Evolutionary conservation across 352 stramenopile species (phyloP), one percentile per base, ranked within the genome.

Genomic region (Peronosclerospora sorghi): DNA sequence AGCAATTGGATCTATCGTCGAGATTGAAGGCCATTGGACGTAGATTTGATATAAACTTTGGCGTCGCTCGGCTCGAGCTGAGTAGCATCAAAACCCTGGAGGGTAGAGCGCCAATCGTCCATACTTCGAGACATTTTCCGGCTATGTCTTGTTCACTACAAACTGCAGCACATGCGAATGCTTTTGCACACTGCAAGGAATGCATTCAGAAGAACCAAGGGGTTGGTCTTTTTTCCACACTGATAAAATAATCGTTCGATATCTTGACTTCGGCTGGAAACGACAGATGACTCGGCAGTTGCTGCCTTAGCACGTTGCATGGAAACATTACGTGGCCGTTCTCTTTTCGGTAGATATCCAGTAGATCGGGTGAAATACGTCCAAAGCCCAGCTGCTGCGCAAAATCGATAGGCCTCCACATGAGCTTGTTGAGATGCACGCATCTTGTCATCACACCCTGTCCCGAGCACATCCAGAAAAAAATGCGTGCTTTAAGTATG

Each of bases 351-450:
- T 86, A 79, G 4, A 57, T 68, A 35, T 93, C 75, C 14, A 96
- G 46, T 41, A 95, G 74, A 49, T 95, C 79, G 0, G 84, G 85
- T 41, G 64, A 87, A 29, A 94, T 56, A 0, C 61, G 43, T 2
- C 62, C 83, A n/a, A 93, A 59, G 2, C 83, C n/a, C 83, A 21
- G 51, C 49, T 12, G 60, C 59, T 4, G 45, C 55, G 12, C 79
- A 70, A 32, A 73, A 30, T 5, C 79, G 65, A 53, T 93, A 89
- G 0, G 81, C 81, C 35, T 95, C 74, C n/a, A 97, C 52, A 44
- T 97, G 91, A 8, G 82, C 79, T 32, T 95, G 80, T 34, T 95
- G 72, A 21, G 87, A 89, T 7, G 91, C 88, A 1, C 90, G 71
- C 18, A 84, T 70, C 38, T 93, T 92, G 32, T 89, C 68, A 45